Evolutionary conservation across 2,329 filamentous ascomycete genomes (phyloP).

Genomic region (Aspergillus sp.): DNA sequence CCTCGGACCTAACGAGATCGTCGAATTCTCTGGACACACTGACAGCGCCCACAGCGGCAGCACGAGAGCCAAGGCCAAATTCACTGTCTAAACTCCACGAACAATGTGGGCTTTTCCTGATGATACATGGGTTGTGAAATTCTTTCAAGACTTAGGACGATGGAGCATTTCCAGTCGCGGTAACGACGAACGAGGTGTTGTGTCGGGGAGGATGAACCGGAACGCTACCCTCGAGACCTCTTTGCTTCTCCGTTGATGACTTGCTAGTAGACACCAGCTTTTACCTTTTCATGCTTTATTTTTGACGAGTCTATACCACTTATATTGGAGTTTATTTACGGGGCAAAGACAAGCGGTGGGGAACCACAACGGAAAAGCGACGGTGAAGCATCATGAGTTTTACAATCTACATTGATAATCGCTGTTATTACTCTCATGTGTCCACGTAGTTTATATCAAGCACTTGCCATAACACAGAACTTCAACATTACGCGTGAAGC

Average conservation of each 20-base stretch:
- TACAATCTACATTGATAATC: constrained; percentile 9
- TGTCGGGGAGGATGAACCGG: constrained; percentile 15
- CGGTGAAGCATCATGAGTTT: constrained; percentile 10
- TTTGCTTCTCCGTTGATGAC: constrained; percentile 34
- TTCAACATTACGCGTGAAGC: too few species aligned
- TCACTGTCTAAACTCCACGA: constrained; percentile 66
- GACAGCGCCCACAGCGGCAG: constrained; percentile 92
- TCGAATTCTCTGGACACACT: constrained; percentile 97
- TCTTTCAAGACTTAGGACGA: constrained; percentile 24
- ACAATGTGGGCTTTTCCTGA: constrained; percentile 19
- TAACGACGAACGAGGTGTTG: constrained; percentile 23
- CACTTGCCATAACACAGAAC: too few species aligned
- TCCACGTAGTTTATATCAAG: background rate
- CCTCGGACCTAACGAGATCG: constrained; percentile 72
- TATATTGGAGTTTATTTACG: constrained; percentile 25
- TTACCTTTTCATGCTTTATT: constrained; percentile 38
- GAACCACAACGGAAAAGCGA: constrained; percentile 13
- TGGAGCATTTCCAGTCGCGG: constrained; percentile 24
- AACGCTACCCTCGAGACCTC: constrained; percentile 17
- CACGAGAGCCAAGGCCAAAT: constrained; percentile 94
- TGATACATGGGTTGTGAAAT: constrained; percentile 24
- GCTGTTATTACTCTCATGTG: background rate
- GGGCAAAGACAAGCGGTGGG: constrained; percentile 16
- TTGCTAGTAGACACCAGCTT: constrained; percentile 35
- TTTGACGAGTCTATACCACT: constrained; percentile 35